These are phyloP conservation scores for Diaporthe sp. DNA, from an alignment of 2,329 filamentous ascomycete species.

Conservation along the genomic window DNA sequence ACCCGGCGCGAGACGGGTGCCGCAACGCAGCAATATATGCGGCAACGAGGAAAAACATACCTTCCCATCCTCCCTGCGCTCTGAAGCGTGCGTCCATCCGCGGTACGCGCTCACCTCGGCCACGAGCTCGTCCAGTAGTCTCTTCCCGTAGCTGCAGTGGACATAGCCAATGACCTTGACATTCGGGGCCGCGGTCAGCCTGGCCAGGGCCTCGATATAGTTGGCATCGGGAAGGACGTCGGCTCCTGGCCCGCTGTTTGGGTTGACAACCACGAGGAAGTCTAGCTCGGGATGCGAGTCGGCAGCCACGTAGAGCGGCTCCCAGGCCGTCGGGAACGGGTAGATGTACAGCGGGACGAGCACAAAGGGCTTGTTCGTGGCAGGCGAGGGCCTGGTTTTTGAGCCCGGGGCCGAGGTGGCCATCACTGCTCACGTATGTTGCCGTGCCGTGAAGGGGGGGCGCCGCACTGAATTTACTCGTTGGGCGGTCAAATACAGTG, in stretches of 20 bases:
- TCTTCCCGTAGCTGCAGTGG: conserved; percentile 47
- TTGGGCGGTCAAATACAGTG: neutral
- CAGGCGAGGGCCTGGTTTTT: conserved; percentile 8
- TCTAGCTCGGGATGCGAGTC: conserved; percentile 42
- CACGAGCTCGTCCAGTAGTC: conserved; percentile 40
- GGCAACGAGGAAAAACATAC: conserved; percentile 1
- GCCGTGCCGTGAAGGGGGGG: neutral
- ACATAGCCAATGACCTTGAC: conserved; percentile 49
- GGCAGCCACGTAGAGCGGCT: conserved; percentile 46
- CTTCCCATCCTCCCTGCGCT: conserved; percentile 34
- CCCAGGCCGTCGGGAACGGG: conserved; percentile 46
- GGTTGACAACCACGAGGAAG: conserved; percentile 50
- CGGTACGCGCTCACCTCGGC: conserved; percentile 59
- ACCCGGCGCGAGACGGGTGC: neutral
- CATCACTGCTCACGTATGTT: conserved; percentile 6
- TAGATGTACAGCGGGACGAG: conserved; percentile 52
- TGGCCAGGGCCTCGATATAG: conserved; percentile 44
- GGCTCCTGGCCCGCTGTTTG: conserved; percentile 48
- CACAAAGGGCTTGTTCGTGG: conserved; percentile 41
- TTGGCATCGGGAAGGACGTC: conserved; percentile 45
- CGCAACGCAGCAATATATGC: neutral
- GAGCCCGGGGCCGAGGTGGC: conserved; percentile 10
- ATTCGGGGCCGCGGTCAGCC: conserved; percentile 44
- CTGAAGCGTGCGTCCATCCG: conserved; percentile 52
- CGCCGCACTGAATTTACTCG: neutral